phyloP scores from a whole-genome alignment of 805 yeast genomes.

The Wickerhamiella allomyrinae region DNA sequence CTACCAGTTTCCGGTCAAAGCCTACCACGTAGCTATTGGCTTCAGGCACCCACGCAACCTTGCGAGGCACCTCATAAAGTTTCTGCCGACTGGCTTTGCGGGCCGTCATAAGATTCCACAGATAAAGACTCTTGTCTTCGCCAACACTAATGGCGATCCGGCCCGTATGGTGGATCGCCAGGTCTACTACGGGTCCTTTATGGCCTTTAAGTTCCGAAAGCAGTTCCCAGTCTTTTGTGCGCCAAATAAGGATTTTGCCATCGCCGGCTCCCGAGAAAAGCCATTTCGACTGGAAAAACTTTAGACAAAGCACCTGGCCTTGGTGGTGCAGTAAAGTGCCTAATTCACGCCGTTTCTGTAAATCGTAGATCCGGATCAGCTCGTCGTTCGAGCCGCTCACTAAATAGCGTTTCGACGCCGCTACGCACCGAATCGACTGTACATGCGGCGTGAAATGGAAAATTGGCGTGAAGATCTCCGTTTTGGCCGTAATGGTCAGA shows the following conservation, averaged over 20 bases:
- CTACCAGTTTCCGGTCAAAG: constrained; percentile 43
- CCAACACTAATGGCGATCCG: constrained; percentile 83
- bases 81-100: constrained; percentile 80
- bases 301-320: constrained; percentile 70
- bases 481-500: constrained; percentile 35
- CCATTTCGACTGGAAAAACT: constrained; percentile 58
- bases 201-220: constrained; percentile 85
- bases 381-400: constrained; percentile 95
- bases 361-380: constrained; percentile 83
- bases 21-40: constrained; percentile 61
- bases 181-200: constrained; percentile 63
- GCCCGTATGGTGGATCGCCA: constrained; percentile 82
- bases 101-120: constrained; percentile 96
- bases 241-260: constrained; percentile 81
- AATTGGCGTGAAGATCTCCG: constrained; percentile 64
- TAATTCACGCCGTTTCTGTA: constrained; percentile 83
- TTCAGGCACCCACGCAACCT: constrained; percentile 39
- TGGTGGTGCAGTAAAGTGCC: constrained; percentile 82
- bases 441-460: constrained; percentile 95
- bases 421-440: constrained; percentile 72
- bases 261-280: constrained; percentile 81
- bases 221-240: constrained; percentile 93
- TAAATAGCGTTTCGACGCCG: constrained; percentile 65
- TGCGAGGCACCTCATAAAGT: constrained; percentile 17
- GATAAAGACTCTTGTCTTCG: constrained; percentile 63